These are phyloP conservation scores for Heterobasidion occidentale DNA, from an alignment of 1,284 basidiomycete genomes.

Conservation along the genomic window DNA sequence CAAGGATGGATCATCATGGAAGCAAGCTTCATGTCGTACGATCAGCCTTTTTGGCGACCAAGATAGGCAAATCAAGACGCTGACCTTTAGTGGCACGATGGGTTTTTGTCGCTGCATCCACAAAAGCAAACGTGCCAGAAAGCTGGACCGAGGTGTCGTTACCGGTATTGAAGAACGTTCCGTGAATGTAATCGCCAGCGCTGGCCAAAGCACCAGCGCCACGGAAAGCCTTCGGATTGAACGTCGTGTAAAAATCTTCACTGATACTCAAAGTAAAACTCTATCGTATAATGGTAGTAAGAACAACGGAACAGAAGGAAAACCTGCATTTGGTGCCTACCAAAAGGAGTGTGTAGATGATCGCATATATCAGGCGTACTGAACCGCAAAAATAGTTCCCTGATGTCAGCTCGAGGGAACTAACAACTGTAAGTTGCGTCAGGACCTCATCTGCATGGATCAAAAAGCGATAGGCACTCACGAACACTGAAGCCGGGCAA, in stretches of 20 bases:
- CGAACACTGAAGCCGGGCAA: slow-evolving; percentile 75
- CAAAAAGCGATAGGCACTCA: slow-evolving; percentile 26
- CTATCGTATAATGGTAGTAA: slow-evolving; percentile 25
- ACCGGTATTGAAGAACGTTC: slow-evolving; percentile 55
- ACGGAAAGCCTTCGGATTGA: neutral
- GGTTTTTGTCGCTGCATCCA: slow-evolving; percentile 29
- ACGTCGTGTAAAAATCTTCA: neutral
- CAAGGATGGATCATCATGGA: slow-evolving; percentile 59
- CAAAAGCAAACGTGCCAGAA: slow-evolving; percentile 57
- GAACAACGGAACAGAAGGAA: slow-evolving; percentile 1
- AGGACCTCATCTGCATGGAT: slow-evolving; percentile 9
- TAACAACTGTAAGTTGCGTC: slow-evolving; percentile 49
- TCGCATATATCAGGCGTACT: slow-evolving; percentile 83
- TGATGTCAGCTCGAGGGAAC: slow-evolving; percentile 77
- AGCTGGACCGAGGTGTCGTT: slow-evolving; percentile 37
- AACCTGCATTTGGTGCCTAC: slow-evolving; percentile 28
- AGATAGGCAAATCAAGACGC: neutral
- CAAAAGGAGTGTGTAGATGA: slow-evolving; percentile 81
- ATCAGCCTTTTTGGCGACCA: neutral
- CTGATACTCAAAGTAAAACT: slow-evolving; percentile 84
- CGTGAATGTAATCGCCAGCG: slow-evolving; percentile 44
- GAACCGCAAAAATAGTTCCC: slow-evolving; percentile 79
- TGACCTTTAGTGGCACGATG: slow-evolving; percentile 42
- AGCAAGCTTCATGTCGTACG: slow-evolving; percentile 42
- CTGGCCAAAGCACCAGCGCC: slow-evolving; percentile 8